Evolutionary conservation across 768 basidiomycete species (phyloP).

Genomic region (Boletus vinaceobasis): DNA sequence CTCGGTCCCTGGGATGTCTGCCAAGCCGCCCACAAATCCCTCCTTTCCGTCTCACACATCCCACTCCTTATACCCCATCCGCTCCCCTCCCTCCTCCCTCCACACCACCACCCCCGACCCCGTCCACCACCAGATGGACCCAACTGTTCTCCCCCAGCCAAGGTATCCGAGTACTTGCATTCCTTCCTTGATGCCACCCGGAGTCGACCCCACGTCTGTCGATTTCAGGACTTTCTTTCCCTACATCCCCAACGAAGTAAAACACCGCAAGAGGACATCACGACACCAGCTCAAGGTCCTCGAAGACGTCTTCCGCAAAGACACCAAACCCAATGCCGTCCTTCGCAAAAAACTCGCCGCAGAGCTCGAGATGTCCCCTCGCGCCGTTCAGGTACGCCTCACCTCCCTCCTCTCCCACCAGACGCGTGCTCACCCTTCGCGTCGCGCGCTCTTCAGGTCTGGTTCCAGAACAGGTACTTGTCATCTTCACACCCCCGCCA

Average conservation of each 20-base stretch:
- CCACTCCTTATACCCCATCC: constrained; percentile 25
- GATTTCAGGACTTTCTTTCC: constrained; percentile 84
- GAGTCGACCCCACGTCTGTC: constrained; percentile 60
- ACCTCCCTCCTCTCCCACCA: neutral
- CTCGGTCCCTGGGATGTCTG: constrained; percentile 29
- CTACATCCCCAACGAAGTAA: constrained; percentile 91
- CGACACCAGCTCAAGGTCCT: constrained; percentile 84
- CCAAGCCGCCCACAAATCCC: constrained; percentile 38
- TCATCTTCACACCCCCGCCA: constrained; percentile 4
- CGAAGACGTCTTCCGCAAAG: constrained; percentile 80
- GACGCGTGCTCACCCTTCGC: constrained; percentile 18
- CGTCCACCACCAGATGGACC: constrained; percentile 26
- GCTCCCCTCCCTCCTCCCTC: constrained; percentile 1
- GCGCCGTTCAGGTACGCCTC: constrained; percentile 85
- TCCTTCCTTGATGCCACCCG: constrained; percentile 47
- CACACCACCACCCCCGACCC: neutral
- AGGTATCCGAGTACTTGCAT: constrained; percentile 40
- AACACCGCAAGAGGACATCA: constrained; percentile 89
- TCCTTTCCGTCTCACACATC: constrained; percentile 31
- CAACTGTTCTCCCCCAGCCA: constrained; percentile 16
- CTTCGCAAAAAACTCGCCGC: constrained; percentile 76
- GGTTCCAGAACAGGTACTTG: constrained; percentile 82
- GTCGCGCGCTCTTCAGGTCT: constrained; percentile 54
- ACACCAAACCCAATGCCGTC: constrained; percentile 87
- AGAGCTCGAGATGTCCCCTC: constrained; percentile 86